Evolutionary conservation across 331 rosid genomes (phyloP).

Genomic region (Rhamnella rubrinervis): DNA sequence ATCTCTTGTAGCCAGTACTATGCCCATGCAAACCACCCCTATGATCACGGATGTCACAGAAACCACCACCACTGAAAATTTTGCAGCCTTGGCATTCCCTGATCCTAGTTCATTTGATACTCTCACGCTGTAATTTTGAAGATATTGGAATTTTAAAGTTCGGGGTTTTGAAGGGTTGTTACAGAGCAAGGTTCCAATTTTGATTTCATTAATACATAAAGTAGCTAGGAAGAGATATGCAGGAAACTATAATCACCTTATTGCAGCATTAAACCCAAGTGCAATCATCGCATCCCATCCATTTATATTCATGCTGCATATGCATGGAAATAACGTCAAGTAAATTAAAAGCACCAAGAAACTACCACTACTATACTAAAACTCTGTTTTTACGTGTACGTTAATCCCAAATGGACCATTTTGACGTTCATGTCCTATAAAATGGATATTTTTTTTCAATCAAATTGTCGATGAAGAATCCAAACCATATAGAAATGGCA

Average conservation of each 20-base stretch:
- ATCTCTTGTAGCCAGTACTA: constrained; percentile 47
- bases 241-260: constrained; percentile 43
- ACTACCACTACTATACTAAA: background rate
- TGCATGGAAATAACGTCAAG: background rate
- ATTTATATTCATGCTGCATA: constrained; percentile 63
- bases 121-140: constrained; percentile 57
- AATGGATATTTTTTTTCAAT: too few species aligned
- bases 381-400: too few species aligned
- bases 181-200: background rate
- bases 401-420: too few species aligned
- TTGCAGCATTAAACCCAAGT: constrained; percentile 71
- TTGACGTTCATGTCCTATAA: background rate
- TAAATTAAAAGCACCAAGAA: background rate
- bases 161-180: too few species aligned
- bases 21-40: constrained; percentile 46
- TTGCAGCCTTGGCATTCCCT: constrained; percentile 55
- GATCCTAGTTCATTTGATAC: constrained; percentile 87
- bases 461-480: background rate
- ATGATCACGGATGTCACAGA: constrained; percentile 61
- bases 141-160: too few species aligned
- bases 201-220: background rate
- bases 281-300: constrained; percentile 87
- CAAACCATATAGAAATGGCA: constrained; percentile 72
- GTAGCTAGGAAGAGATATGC: background rate
- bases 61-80: constrained; percentile 63